Conservation (phyloP, 495 filamentous ascomycete species). For the Xylaria intraflava region DNA sequence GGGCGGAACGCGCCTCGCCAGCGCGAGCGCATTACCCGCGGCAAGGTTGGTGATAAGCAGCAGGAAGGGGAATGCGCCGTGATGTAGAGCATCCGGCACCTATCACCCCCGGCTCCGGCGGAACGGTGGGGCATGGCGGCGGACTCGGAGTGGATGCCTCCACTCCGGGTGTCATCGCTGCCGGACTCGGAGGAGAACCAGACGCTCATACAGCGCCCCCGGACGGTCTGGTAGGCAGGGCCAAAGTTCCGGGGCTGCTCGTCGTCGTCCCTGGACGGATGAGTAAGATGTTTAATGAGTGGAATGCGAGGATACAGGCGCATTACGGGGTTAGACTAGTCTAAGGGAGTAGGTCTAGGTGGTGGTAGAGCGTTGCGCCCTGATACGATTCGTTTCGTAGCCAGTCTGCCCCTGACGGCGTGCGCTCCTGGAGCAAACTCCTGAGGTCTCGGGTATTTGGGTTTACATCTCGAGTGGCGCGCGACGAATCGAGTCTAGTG, state of each 20-base stretch:
- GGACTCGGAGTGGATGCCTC: conserved; percentile 7
- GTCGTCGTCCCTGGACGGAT: neutral
- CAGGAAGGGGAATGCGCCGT: conserved; percentile 78
- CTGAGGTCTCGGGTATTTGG: too few species aligned
- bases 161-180: neutral
- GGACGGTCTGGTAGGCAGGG: neutral
- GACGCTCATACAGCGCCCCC: conserved; percentile 1
- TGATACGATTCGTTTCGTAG: too few species aligned
- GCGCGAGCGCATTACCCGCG: conserved; percentile 76
- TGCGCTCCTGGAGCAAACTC: too few species aligned
- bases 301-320: neutral
- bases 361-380: too few species aligned
- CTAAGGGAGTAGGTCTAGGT: too few species aligned
- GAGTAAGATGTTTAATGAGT: neutral
- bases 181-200: neutral
- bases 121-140: conserved; percentile 2
- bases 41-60: conserved; percentile 72
- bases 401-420: too few species aligned
- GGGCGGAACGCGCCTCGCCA: conserved; percentile 60
- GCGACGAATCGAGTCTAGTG: too few species aligned
- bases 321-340: too few species aligned
- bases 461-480: too few species aligned
- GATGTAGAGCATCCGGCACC: conserved; percentile 51
- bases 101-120: neutral
- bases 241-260: neutral